phyloP scores from a whole-genome alignment of 306 rosid species.

The Delonix regia region DNA sequence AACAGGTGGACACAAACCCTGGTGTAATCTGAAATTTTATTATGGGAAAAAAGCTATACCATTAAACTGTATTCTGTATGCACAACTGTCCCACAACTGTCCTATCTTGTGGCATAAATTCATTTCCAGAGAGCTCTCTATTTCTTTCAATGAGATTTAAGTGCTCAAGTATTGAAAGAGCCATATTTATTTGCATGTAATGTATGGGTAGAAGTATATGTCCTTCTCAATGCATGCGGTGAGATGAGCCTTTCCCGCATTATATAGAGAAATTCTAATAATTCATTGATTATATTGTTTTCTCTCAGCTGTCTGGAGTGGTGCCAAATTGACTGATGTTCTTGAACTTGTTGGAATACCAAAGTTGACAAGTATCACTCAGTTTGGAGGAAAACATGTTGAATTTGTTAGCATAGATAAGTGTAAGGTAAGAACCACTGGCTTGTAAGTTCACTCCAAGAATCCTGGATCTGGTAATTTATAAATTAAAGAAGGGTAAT shows the following conservation, averaged over 20 bases:
- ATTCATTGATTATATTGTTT: slow-evolving; percentile 23
- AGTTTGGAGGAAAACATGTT: slow-evolving; percentile 84
- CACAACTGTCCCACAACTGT: slow-evolving; percentile 12
- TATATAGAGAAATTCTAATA: slow-evolving; percentile 24
- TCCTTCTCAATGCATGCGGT: neutral
- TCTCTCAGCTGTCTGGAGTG: slow-evolving; percentile 85
- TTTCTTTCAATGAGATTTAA: neutral
- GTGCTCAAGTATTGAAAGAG: neutral
- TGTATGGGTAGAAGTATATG: neutral
- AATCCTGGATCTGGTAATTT: neutral
- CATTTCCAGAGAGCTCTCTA: neutral
- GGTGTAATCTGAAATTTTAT: neutral
- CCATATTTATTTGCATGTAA: neutral
- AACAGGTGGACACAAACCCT: neutral
- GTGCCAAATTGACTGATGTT: slow-evolving; percentile 82
- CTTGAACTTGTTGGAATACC: slow-evolving; percentile 85
- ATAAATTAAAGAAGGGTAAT: neutral
- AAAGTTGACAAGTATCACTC: slow-evolving; percentile 57
- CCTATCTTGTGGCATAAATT: neutral
- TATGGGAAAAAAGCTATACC: neutral
- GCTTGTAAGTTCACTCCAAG: neutral
- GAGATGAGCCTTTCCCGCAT: neutral
- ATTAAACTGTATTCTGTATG: neutral
- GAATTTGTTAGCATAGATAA: slow-evolving; percentile 89
- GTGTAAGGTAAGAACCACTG: slow-evolving; percentile 70